Conservation (phyloP, 1,284 basidiomycete genomes). For the Austroboletus novae-zelandiae region DNA sequence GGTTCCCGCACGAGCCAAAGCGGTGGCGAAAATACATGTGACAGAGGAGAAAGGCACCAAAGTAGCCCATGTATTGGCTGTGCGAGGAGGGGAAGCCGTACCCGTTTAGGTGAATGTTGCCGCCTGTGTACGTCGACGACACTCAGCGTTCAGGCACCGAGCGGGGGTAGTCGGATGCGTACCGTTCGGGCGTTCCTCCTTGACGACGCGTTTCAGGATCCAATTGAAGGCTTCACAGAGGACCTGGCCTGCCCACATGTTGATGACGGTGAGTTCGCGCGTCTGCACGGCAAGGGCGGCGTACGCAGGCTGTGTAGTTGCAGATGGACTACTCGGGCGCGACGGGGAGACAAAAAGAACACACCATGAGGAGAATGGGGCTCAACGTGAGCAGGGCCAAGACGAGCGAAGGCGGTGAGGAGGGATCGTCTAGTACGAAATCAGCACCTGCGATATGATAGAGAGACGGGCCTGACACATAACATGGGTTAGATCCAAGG, state of each 20-base stretch:
- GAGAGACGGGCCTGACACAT: conserved; percentile 46
- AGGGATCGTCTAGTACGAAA: conserved; percentile 57
- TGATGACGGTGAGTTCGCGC: conserved; percentile 73
- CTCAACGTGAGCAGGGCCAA: conserved; percentile 72
- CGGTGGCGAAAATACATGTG: conserved; percentile 73
- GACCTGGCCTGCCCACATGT: conserved; percentile 82
- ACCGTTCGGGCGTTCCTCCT: conserved; percentile 70
- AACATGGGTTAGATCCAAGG: conserved; percentile 67
- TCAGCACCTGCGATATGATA: background rate
- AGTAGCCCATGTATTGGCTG: conserved; percentile 88
- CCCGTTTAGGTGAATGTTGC: conserved; percentile 44
- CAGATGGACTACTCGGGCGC: conserved; percentile 6
- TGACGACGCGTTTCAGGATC: conserved; percentile 65
- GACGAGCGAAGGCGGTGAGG: conserved; percentile 56
- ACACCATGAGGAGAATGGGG: conserved; percentile 75
- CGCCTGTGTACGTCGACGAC: conserved; percentile 7
- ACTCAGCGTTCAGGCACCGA: background rate
- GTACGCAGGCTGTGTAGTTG: conserved; percentile 63
- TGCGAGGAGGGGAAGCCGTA: conserved; percentile 90
- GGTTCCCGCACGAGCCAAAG: conserved; percentile 53
- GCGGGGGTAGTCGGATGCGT: conserved; percentile 23
- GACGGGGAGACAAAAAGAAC: conserved; percentile 9
- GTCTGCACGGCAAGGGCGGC: conserved; percentile 73
- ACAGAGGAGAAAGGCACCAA: conserved; percentile 70
- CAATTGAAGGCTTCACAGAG: conserved; percentile 73